A percentile compares a stretch with the other conserved stretches of the same genome.
Conservation (phyloP, 176 grass and related monocot species). For the Thalia dealbata region DNA sequence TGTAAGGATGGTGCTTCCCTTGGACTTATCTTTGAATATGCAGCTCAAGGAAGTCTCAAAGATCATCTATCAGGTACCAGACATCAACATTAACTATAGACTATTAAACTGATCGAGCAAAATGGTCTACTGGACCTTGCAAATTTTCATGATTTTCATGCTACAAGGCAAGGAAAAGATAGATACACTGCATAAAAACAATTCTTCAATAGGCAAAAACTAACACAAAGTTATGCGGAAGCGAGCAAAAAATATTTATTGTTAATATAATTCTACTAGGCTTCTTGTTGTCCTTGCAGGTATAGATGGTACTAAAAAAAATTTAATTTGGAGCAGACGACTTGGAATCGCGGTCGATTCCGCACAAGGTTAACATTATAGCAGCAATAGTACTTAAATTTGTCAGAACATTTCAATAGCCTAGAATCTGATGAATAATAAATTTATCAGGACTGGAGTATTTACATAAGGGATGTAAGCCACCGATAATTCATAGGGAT, state of each 20-base stretch:
- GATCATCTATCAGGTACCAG: slow-evolving; percentile 2
- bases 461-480: slow-evolving; percentile 3
- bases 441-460: slow-evolving; percentile 1
- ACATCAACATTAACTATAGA: background rate
- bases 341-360: slow-evolving; percentile 2
- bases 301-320: background rate
- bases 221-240: background rate
- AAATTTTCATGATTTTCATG: background rate
- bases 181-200: background rate
- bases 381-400: background rate
- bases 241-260: background rate
- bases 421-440: background rate
- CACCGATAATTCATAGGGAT: slow-evolving; percentile 11
- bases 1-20: slow-evolving; percentile 3
- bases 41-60: slow-evolving; percentile 8
- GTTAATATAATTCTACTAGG: background rate
- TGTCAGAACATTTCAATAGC: background rate
- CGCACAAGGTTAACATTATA: background rate
- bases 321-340: background rate
- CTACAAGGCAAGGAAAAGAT: background rate
- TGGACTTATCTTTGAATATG: slow-evolving; percentile 9
- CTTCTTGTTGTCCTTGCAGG: background rate
- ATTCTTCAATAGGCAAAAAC: background rate
- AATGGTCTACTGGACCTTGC: background rate
- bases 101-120: background rate